Evolutionary conservation across 345 rosid species (phyloP), one percentile per base, ranked within the genome.

Genomic region (Eucalyptus lansdowneana): DNA sequence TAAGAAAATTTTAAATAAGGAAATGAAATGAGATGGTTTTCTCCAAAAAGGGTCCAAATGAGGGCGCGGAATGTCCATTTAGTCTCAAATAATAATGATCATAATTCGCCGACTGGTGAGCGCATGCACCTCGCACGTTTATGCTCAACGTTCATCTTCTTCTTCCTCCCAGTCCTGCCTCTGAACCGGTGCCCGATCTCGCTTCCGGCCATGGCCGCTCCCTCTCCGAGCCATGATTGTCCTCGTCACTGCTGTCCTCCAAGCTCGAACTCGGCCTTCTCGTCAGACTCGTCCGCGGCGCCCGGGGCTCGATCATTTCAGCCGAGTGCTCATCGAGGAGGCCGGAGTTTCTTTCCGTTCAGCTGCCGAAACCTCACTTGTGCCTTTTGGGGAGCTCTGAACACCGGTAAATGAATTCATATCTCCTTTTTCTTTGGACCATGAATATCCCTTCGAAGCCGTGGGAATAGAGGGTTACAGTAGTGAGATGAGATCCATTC

Each of bases 331-430:
- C 72, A n/a, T n/a, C n/a, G 1, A 65, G 72, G 1, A 8, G 72
- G 72, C 72, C 1, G 5, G 76, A 65, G 5, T 62, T 62, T 62
- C 34, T 62, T 62, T 62, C 69, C 17, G 4, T 62, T 29, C 17
- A 6, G 69, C n/a, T 27, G 34, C 69, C n/a, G 31, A 60, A 60
- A 60, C 34, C 31, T 27, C 69, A 3, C 69, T 60, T 3, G 9
- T 27, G 69, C 19, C 11, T 4, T n/a, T 65, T 65, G 72, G 34
- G 31, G 72, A 65, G 72, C 72, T 29, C 37, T 14, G 37, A 65
- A 65, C 76, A n/a, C 76, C 40, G 4, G 37, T 4, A 0, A n/a
- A 14, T 65, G 37, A 4, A 14, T 56, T 1, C 0, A 14, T 65
- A 14, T 65, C 76, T n/a, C 19, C 34, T 4, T 12, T 56, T 25